phyloP scores from a whole-genome alignment of 768 basidiomycete genomes.

The Leccinum aurantiacum region DNA sequence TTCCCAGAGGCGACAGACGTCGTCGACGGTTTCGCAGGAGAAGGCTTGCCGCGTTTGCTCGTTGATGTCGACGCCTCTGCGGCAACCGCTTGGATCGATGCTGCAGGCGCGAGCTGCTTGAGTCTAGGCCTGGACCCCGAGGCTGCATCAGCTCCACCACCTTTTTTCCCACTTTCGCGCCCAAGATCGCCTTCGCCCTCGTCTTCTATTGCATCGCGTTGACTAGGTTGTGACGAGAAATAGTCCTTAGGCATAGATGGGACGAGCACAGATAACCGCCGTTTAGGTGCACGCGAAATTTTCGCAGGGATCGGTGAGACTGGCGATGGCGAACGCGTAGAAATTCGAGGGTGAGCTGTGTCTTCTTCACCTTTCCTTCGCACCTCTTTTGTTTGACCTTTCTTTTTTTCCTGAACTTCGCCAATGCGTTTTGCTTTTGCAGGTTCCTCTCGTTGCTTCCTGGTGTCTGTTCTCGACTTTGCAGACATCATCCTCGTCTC shows the following conservation, averaged over 20 bases:
- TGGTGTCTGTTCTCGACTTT: background rate
- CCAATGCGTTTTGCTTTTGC: background rate
- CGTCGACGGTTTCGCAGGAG: slow-evolving; percentile 14
- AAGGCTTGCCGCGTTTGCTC: slow-evolving; percentile 20
- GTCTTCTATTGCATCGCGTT: background rate
- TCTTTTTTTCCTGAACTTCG: slow-evolving; percentile 2
- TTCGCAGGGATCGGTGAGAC: slow-evolving; percentile 2
- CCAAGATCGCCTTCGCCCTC: background rate
- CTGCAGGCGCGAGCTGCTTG: slow-evolving; percentile 18
- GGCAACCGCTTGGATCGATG: slow-evolving; percentile 23
- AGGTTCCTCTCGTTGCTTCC: background rate
- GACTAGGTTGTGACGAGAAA: slow-evolving; percentile 19
- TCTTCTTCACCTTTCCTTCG: background rate
- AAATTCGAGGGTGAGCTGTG: background rate
- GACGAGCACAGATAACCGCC: slow-evolving; percentile 27
- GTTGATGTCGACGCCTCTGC: slow-evolving; percentile 24
- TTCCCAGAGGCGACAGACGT: slow-evolving; percentile 1
- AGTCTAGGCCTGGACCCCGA: background rate
- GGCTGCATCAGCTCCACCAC: background rate
- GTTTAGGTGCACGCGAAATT: slow-evolving; percentile 15
- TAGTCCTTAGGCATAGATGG: slow-evolving; percentile 29
- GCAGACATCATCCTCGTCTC: slow-evolving; percentile 1
- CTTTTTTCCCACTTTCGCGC: background rate
- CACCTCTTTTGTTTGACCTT: background rate
- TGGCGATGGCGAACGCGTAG: slow-evolving; percentile 10